A percentile compares a stretch with the other conserved stretches of the same genome.
These are phyloP conservation scores for Cordyceps pruinosa DNA, from an alignment of 2,329 filamentous ascomycete species.

Conservation along the genomic window DNA sequence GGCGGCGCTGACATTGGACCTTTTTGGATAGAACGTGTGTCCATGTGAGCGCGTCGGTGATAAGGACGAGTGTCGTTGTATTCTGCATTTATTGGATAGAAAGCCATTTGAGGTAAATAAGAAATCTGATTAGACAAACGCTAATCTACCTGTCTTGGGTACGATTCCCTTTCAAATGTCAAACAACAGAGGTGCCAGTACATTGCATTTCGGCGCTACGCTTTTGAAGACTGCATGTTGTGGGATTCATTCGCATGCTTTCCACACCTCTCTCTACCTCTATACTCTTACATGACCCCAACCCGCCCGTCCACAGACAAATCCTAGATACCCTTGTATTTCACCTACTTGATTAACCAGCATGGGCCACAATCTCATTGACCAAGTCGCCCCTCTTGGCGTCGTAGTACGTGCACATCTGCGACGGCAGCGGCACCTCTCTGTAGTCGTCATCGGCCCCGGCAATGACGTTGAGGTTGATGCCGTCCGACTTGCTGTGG, in stretches of 20 bases:
- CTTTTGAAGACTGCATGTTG: background rate
- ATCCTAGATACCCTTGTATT: background rate
- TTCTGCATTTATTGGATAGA: background rate
- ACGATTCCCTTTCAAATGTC: too few species aligned
- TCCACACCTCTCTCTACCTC: background rate
- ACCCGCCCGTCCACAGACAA: background rate
- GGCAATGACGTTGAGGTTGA: constrained; percentile 79
- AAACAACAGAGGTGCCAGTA: too few species aligned
- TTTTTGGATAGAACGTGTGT: constrained; percentile 3
- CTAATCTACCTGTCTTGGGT: background rate
- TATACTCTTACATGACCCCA: constrained; percentile 4
- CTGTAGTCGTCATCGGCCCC: constrained; percentile 72
- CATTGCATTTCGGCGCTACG: background rate
- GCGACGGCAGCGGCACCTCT: constrained; percentile 81
- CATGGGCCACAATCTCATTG: constrained; percentile 93
- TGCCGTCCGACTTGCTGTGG: constrained; percentile 75
- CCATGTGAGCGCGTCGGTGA: background rate
- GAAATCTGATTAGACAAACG: background rate
- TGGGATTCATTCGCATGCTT: background rate
- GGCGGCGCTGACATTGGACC: background rate
- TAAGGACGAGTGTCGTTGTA: background rate
- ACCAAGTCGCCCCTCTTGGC: constrained; percentile 65
- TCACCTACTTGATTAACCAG: constrained; percentile 51
- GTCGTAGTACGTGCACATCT: constrained; percentile 73
- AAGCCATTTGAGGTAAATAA: background rate